These are phyloP conservation scores for Dicorynia guianensis DNA, from an alignment of 306 rosid species.

Conservation along the genomic window DNA sequence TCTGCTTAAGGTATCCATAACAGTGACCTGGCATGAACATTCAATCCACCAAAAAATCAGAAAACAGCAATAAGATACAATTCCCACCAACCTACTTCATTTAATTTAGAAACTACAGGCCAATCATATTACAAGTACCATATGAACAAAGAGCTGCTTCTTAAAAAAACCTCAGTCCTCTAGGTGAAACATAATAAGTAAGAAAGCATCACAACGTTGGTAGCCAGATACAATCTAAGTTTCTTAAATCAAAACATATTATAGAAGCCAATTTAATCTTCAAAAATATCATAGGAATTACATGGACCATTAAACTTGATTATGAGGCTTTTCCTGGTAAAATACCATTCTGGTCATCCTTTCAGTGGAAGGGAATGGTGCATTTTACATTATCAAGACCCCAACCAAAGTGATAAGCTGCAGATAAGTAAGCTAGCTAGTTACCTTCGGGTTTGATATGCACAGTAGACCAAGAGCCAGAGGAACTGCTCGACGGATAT, in stretches of 20 bases:
- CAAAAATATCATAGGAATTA: background rate
- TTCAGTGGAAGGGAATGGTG: constrained; percentile 1
- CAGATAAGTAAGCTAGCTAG: constrained; percentile 39
- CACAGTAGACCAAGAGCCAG: constrained; percentile 95
- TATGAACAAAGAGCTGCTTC: background rate
- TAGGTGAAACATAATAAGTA: background rate
- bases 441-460: constrained; percentile 97
- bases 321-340: background rate
- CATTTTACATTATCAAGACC: background rate
- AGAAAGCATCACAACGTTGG: background rate
- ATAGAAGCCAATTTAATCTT: background rate
- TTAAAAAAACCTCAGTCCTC: background rate
- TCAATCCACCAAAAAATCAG: constrained; percentile 37
- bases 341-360: constrained; percentile 3
- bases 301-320: background rate
- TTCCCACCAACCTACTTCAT: background rate
- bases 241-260: background rate
- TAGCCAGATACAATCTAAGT: background rate
- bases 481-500: constrained; percentile 95
- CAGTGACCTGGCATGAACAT: constrained; percentile 73
- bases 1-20: constrained; percentile 96
- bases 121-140: background rate
- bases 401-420: background rate
- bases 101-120: background rate
- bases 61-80: background rate